phyloP scores from a whole-genome alignment of 1,284 basidiomycete species.

The Pyrrhoderma lamaoense region DNA sequence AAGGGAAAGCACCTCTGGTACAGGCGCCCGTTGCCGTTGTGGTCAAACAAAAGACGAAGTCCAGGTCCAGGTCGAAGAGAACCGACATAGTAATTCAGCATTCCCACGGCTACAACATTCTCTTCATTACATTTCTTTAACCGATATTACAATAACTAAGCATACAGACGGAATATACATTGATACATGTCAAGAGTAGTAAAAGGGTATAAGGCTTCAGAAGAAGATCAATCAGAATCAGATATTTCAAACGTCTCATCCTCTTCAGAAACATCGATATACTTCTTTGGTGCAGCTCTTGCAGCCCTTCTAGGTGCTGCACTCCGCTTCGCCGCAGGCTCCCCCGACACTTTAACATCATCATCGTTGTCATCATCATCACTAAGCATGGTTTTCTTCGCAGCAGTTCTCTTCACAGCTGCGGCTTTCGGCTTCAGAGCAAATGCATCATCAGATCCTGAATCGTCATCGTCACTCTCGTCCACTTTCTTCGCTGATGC shows the following conservation, averaged over 20 bases:
- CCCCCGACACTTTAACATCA: too few species aligned
- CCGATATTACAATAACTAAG: too few species aligned
- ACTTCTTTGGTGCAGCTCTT: conserved; percentile 31
- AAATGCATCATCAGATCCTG: neutral
- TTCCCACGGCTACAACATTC: conserved; percentile 5
- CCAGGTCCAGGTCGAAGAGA: too few species aligned
- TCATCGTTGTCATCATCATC: conserved; percentile 25
- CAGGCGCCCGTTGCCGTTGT: conserved; percentile 7
- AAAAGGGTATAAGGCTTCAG: neutral
- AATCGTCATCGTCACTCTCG: conserved; percentile 12
- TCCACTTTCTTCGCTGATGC: conserved; percentile 10
- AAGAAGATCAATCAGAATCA: conserved; percentile 11
- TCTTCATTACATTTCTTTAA: neutral
- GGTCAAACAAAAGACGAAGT: neutral
- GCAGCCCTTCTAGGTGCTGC: conserved; percentile 31
- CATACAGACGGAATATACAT: too few species aligned
- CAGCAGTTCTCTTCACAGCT: conserved; percentile 13
- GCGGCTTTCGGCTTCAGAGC: conserved; percentile 6
- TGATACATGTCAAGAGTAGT: too few species aligned
- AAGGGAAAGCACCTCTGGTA: neutral
- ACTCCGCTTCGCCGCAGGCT: conserved; percentile 22
- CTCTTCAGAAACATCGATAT: conserved; percentile 33
- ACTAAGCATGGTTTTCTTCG: conserved; percentile 21
- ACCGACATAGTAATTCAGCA: neutral
- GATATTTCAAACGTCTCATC: conserved; percentile 24